A percentile compares a stretch with the other conserved stretches of the same genome.
These are phyloP conservation scores for Aureobasidium sp. DNA, from an alignment of 2,329 filamentous ascomycete genomes.

Conservation along the genomic window DNA sequence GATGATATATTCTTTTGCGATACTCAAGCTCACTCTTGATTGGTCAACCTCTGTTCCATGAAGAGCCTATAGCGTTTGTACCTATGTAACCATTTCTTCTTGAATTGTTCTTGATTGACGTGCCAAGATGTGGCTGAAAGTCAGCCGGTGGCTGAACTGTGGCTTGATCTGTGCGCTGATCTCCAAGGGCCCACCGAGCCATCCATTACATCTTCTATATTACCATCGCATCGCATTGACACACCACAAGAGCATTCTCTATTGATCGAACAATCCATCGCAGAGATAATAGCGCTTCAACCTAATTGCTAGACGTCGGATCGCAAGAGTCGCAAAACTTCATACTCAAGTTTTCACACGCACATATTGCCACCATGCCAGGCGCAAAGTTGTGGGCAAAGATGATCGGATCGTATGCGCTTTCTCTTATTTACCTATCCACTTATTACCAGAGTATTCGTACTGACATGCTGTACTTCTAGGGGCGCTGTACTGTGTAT, in stretches of 20 bases:
- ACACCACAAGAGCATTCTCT: neutral
- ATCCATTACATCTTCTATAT: slow-evolving; percentile 13
- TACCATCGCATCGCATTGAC: neutral
- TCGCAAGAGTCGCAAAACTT: neutral
- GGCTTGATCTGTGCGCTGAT: slow-evolving; percentile 3
- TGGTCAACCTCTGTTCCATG: no score
- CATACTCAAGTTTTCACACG: neutral
- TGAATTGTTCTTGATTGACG: neutral
- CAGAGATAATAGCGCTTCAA: no score
- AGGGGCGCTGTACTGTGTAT: slow-evolving; percentile 68
- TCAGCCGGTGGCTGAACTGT: neutral
- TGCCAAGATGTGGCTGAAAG: slow-evolving; percentile 8
- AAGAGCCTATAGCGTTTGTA: neutral
- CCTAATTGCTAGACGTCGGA: neutral
- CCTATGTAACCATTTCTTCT: no score
- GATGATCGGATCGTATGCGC: slow-evolving; percentile 60
- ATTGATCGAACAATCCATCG: neutral
- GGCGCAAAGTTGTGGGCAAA: slow-evolving; percentile 51
- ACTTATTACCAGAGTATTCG: neutral
- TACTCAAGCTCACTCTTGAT: neutral
- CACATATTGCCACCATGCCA: slow-evolving; percentile 33
- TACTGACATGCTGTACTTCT: slow-evolving; percentile 13
- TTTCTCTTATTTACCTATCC: slow-evolving; percentile 4
- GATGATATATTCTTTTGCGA: slow-evolving; percentile 24
- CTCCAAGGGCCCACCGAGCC: neutral